These are phyloP conservation scores for Fistulifera solaris DNA, from an alignment of 108 stramenopile genomes.

Conservation along the genomic window DNA sequence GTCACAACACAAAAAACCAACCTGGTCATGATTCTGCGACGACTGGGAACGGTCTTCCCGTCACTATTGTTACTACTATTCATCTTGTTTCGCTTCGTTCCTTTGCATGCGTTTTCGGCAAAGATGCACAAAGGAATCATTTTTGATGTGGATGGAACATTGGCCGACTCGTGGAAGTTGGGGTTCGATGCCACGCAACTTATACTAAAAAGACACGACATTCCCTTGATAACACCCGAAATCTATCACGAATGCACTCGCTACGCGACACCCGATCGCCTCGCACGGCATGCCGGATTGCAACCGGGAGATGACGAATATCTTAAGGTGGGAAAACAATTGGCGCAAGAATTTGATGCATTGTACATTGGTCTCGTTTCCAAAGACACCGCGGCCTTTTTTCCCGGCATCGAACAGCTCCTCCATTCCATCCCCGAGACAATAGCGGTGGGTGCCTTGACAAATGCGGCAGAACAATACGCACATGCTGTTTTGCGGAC, in stretches of 20 bases:
- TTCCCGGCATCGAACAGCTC: conserved; percentile 49
- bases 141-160: conserved; percentile 80
- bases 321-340: conserved; percentile 34
- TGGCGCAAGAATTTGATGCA: conserved; percentile 66
- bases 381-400: conserved; percentile 65
- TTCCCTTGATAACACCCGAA: conserved; percentile 39
- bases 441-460: conserved; percentile 59
- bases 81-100: no score
- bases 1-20: no score
- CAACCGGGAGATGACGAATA: conserved; percentile 43
- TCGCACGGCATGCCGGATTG: conserved; percentile 77
- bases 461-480: conserved; percentile 78
- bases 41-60: no score
- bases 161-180: conserved; percentile 78
- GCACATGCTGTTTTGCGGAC: conserved; percentile 73
- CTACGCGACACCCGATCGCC: conserved; percentile 69
- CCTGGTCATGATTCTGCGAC: no score
- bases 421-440: conserved; percentile 18
- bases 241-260: conserved; percentile 59
- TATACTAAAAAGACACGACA: conserved; percentile 50
- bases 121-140: conserved; percentile 64
- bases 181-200: conserved; percentile 71
- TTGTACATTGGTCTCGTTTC: conserved; percentile 66
- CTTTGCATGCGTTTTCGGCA: no score
- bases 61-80: no score